These are phyloP conservation scores for Marasmius tenuissimus DNA, from an alignment of 1,284 basidiomycete species.

Conservation along the genomic window DNA sequence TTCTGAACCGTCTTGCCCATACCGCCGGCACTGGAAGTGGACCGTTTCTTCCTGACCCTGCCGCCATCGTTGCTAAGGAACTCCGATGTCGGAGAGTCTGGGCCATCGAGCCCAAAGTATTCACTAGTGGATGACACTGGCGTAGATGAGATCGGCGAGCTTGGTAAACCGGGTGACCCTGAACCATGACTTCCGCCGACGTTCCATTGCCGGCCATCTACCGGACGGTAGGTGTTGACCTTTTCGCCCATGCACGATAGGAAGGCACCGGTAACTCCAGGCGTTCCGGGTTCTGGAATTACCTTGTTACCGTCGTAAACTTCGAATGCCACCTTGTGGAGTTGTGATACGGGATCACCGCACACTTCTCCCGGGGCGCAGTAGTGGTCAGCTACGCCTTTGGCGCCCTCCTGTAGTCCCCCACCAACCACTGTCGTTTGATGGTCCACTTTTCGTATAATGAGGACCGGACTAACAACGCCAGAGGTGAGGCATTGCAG, in stretches of 20 bases:
- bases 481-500: slow-evolving; percentile 94
- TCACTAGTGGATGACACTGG: slow-evolving; percentile 61
- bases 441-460: slow-evolving; percentile 92
- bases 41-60: slow-evolving; percentile 78
- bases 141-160: slow-evolving; percentile 67
- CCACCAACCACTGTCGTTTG: slow-evolving; percentile 90
- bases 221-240: slow-evolving; percentile 84
- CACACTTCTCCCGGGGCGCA: slow-evolving; percentile 84
- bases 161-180: slow-evolving; percentile 67
- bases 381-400: slow-evolving; percentile 79
- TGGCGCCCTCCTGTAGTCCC: slow-evolving; percentile 77
- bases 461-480: slow-evolving; percentile 88
- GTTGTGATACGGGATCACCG: slow-evolving; percentile 92
- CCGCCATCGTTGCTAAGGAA: slow-evolving; percentile 79
- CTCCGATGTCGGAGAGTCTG: slow-evolving; percentile 69
- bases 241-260: slow-evolving; percentile 87
- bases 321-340: slow-evolving; percentile 94
- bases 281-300: slow-evolving; percentile 68
- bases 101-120: slow-evolving; percentile 68
- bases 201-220: slow-evolving; percentile 77
- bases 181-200: slow-evolving; percentile 41
- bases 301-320: slow-evolving; percentile 73
- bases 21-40: slow-evolving; percentile 70
- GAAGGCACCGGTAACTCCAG: slow-evolving; percentile 77
- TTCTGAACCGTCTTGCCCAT: slow-evolving; percentile 60